These are phyloP conservation scores for Carex littledalei DNA, from an alignment of 176 grass and related monocot genomes.

Conservation along the genomic window DNA sequence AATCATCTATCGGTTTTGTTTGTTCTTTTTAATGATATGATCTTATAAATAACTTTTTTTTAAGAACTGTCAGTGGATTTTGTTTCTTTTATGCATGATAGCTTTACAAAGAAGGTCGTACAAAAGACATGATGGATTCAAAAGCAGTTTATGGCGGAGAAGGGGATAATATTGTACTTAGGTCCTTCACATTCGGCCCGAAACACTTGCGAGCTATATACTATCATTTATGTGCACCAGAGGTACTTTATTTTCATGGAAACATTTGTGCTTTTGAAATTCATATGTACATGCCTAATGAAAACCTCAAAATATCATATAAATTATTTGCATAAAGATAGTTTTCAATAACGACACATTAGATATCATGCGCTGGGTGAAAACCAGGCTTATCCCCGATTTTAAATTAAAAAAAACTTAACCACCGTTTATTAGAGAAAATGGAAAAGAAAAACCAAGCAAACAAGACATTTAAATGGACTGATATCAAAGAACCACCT, in stretches of 20 bases:
- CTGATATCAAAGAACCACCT: no score
- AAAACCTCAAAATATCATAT: background rate
- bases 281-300: background rate
- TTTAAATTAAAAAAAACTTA: background rate
- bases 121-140: slow-evolving; percentile 20
- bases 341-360: background rate
- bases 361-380: background rate
- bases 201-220: slow-evolving; percentile 14
- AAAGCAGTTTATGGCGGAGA: background rate
- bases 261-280: background rate
- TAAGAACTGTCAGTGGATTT: background rate
- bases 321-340: background rate
- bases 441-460: no score
- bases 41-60: background rate
- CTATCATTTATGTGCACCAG: slow-evolving; percentile 18
- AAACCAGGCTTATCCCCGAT: background rate
- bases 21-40: background rate
- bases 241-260: background rate
- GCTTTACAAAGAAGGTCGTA: slow-evolving; percentile 1
- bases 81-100: slow-evolving; percentile 11
- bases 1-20: background rate
- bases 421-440: background rate
- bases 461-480: no score
- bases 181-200: background rate
- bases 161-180: background rate